Evolutionary conservation across 1,139 yeast species (phyloP).

Genomic region (Pichia inconspicua): DNA sequence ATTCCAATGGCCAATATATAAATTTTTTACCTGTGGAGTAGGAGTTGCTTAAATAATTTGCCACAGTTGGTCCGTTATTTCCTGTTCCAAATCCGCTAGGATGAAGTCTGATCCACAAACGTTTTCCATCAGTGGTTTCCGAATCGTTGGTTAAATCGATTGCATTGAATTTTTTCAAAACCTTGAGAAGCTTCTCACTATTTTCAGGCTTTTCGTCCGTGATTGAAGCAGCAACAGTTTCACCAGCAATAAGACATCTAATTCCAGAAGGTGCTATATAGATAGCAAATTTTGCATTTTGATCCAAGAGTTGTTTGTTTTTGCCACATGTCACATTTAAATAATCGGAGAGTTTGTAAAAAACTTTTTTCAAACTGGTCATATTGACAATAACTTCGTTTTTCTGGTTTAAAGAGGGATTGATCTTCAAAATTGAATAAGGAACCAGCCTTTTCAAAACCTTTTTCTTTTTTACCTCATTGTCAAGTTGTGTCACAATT

Average conservation of each 20-base stretch:
- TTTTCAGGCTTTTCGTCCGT: conserved; percentile 45
- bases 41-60: conserved; percentile 36
- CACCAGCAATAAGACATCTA: conserved; percentile 49
- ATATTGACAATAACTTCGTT: conserved; percentile 26
- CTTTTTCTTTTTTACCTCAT: conserved; percentile 7
- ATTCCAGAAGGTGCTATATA: conserved; percentile 73
- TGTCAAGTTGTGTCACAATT: background rate
- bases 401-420: conserved; percentile 25
- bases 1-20: conserved; percentile 63
- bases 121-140: conserved; percentile 20
- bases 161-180: conserved; percentile 34
- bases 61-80: conserved; percentile 57
- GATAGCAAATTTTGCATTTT: conserved; percentile 34
- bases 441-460: conserved; percentile 9
- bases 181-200: conserved; percentile 39
- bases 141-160: conserved; percentile 34
- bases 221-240: conserved; percentile 35
- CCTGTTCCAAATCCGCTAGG: conserved; percentile 64
- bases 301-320: conserved; percentile 14
- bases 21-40: conserved; percentile 46
- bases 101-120: conserved; percentile 53
- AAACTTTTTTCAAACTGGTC: conserved; percentile 18
- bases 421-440: conserved; percentile 21
- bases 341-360: conserved; percentile 21
- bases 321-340: conserved; percentile 11